Base-by-base conservation (phyloP, 2,329 filamentous ascomycete species). In the Neodidymelliopsis sp. region DNA sequence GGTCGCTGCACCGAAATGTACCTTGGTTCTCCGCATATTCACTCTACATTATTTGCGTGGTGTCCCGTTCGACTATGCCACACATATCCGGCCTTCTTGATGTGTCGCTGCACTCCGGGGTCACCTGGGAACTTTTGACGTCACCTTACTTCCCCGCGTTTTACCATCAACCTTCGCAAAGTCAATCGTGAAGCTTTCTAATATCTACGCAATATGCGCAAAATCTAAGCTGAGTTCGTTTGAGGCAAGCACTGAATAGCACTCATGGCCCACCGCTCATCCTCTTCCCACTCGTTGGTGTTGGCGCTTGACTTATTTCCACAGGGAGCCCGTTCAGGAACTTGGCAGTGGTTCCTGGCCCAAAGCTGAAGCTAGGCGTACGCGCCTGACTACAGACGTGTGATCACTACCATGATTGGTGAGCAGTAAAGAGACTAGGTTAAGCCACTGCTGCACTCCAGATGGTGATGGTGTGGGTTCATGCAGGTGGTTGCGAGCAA, bases 61-160 rank as follows among this genome's bases (percentile, higher is more conserved):
- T 44, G 47, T 44, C 39, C 35, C 28, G 24, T 44, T 35, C 39
- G 24, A 40, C 35, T 28, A 24, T 40, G 13, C 22, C 31, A 25
- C 40, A 39, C 15, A 40, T 10, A 35, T 34, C 29, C 24, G 28
- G 34, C 49, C 49, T 53, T 49, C 49, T 44, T 49, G 34, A 43
- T 35, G 40, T 4, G 44, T 49, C 25, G 27, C 36, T 15, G 23
- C 37, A 25, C 41, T 28, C 51, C 33, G 46, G n/a, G 46, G 46
- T 54, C 51, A 54, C 31, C 37, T 49, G 46, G 23, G 18, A 15
- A 25, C 22, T 4, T 19, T 25, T 11, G 41, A 47, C 45, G 45
- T 46, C 45, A 54, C 30, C 30, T 39, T 23, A 25, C 33, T 54
- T 50, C 51, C 51, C 51, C 51, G 37, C 41, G 40, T 39, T 44